Percentiles rank a stretch among this genome's conserved stretches.
phyloP scores from a whole-genome alignment of 495 filamentous ascomycete species.

The Oidiodendron maius region DNA sequence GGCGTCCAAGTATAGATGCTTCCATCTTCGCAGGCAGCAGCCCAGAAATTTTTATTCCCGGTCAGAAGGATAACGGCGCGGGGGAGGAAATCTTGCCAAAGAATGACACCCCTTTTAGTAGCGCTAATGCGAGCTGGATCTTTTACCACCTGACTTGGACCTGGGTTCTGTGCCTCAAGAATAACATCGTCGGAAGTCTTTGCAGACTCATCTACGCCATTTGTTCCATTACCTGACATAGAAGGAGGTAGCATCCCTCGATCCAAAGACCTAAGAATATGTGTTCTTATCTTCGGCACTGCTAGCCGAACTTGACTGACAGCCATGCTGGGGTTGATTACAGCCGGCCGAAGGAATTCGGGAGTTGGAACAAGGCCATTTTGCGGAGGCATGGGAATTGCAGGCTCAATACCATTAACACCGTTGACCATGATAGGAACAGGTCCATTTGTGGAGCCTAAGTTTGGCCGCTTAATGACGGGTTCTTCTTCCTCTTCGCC shows the following conservation, averaged over 20 bases:
- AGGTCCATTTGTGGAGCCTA: slow-evolving; percentile 47
- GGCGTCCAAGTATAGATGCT: slow-evolving; percentile 92
- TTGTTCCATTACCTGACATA: slow-evolving; percentile 35
- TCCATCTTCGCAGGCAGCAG: slow-evolving; percentile 87
- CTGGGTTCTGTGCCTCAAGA: slow-evolving; percentile 69
- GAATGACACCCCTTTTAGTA: slow-evolving; percentile 69
- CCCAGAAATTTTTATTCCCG: slow-evolving; percentile 86
- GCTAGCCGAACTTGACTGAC: slow-evolving; percentile 84
- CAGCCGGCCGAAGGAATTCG: slow-evolving; percentile 81
- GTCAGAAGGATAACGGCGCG: slow-evolving; percentile 77
- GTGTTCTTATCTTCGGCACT: slow-evolving; percentile 78
- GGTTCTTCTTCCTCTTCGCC: slow-evolving; percentile 55
- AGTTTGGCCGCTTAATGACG: slow-evolving; percentile 54
- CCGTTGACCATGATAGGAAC: slow-evolving; percentile 70
- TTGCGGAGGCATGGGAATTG: slow-evolving; percentile 43
- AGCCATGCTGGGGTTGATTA: slow-evolving; percentile 70
- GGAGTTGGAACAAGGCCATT: slow-evolving; percentile 69
- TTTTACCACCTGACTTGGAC: slow-evolving; percentile 30
- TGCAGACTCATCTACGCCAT: slow-evolving; percentile 47
- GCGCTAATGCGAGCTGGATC: slow-evolving; percentile 81
- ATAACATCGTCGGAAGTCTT: slow-evolving; percentile 57
- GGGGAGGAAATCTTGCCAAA: slow-evolving; percentile 94
- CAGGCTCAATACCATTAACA: slow-evolving; percentile 68
- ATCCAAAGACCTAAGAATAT: slow-evolving; percentile 59
- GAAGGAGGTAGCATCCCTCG: slow-evolving; percentile 31